Evolutionary conservation across 176 grass and related monocot genomes (phyloP).

Genomic region (Eremochloa ophiuroides): DNA sequence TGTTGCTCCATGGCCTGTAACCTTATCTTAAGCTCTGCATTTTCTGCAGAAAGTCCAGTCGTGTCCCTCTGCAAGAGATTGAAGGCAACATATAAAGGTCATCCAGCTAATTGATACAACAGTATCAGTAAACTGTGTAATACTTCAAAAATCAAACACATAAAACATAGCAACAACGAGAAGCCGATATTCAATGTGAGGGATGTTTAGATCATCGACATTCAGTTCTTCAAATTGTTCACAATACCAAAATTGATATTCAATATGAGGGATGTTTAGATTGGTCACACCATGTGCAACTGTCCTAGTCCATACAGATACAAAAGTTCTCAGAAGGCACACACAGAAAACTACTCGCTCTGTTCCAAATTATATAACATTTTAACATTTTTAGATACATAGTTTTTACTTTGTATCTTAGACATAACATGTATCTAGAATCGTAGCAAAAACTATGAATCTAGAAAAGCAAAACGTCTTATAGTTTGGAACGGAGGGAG

Average conservation of each 20-base stretch:
- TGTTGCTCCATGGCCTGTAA: conserved; percentile 98
- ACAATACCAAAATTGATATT: not conserved
- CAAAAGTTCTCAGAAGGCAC: conserved; percentile 12
- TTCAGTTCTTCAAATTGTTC: conserved; percentile 28
- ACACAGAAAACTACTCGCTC: not conserved
- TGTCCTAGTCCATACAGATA: conserved; percentile 15
- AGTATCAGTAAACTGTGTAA: conserved; percentile 4
- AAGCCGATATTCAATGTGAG: no score
- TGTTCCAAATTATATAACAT: no score
- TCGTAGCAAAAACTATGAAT: no score
- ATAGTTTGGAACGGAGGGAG: no score
- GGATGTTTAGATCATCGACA: conserved; percentile 18
- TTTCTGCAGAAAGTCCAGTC: conserved; percentile 89
- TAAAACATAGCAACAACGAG: conserved; percentile 19
- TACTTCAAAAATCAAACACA: not conserved
- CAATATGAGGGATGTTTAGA: conserved; percentile 13
- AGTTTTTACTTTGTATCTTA: no score
- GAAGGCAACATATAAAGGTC: conserved; percentile 23
- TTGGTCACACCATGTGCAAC: conserved; percentile 32
- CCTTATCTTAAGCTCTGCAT: conserved; percentile 95
- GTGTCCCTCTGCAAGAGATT: conserved; percentile 81
- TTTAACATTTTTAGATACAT: no score
- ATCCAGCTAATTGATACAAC: conserved; percentile 21
- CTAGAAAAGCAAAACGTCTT: no score
- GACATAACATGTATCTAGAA: no score